Evolutionary conservation across 768 basidiomycete species (phyloP).

Genomic region (Trametes cingulata): DNA sequence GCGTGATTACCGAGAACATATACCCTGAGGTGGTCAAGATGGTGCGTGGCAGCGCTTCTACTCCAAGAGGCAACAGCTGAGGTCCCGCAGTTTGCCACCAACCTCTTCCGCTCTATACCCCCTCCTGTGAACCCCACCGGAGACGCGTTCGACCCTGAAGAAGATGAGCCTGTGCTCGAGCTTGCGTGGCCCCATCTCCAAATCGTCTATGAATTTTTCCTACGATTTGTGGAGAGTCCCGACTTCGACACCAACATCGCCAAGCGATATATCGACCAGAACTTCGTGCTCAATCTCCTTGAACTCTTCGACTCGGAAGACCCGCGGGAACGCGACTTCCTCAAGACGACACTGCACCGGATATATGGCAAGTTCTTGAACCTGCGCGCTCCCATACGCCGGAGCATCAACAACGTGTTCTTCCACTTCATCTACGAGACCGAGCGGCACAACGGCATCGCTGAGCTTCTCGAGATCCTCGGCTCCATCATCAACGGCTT

Average conservation of each 20-base stretch:
- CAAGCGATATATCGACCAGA: slow-evolving; percentile 95
- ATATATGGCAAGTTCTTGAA: slow-evolving; percentile 99
- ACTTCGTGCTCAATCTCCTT: slow-evolving; percentile 93
- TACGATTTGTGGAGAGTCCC: slow-evolving; percentile 95
- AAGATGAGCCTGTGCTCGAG: slow-evolving; percentile 98
- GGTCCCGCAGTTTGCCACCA: slow-evolving; percentile 81
- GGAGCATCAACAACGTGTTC: slow-evolving; percentile 99
- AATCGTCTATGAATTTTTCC: slow-evolving; percentile 99
- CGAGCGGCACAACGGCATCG: slow-evolving; percentile 98
- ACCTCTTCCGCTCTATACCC: slow-evolving; percentile 99
- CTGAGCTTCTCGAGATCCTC: slow-evolving; percentile 95
- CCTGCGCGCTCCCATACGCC: slow-evolving; percentile 95
- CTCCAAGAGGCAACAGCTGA: slow-evolving; percentile 2
- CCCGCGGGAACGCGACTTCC: slow-evolving; percentile 97
- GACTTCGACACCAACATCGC: slow-evolving; percentile 99
- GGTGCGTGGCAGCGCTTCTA: slow-evolving; percentile 52
- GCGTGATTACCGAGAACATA: slow-evolving; percentile 93
- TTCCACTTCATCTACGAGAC: slow-evolving; percentile 99
- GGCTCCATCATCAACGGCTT: slow-evolving; percentile 99
- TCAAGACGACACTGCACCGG: slow-evolving; percentile 97
- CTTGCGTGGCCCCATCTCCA: slow-evolving; percentile 99
- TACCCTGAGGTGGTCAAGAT: slow-evolving; percentile 99
- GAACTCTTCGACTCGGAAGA: slow-evolving; percentile 99
- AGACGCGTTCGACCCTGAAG: slow-evolving; percentile 98
- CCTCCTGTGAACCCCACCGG: slow-evolving; percentile 98